Evolutionary conservation across 164 flowering plant genomes (phyloP), one percentile per base, ranked within the genome.

Genomic region (Nelumbo lutea): DNA sequence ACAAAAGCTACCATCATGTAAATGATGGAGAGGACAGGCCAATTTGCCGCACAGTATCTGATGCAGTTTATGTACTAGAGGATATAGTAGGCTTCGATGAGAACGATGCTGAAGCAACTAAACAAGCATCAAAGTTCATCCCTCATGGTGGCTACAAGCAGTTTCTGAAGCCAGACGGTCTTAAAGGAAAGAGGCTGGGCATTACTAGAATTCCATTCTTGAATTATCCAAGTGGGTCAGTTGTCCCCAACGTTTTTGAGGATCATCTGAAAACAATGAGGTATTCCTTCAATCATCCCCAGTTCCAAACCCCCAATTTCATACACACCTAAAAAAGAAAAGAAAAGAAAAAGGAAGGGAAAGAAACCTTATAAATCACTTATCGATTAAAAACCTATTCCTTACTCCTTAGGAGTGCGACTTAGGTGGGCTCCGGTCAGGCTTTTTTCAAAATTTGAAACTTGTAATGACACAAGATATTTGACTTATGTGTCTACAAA

Each of bases 61-160:
- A 87, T 76, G 88, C 89, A 1, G 87, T 78, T 61, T 69, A 75
- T 70, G 85, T 84, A 14, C 85, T 87, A 1, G 88, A 87, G 60
- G 83, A 75, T 48, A 84, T 87, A 50, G 86, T 70, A 9, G 89
- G 89, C 7, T 71, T 64, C 50, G 91, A 87, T 70, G 44, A 59
- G 2, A 59, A 70, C 0, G 91, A 87, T 10, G 13, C 3, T 56
- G 61, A 65, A 44, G 86, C 84, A 39, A 87, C 91, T 0, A 66
- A 2, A 27, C 64, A 66, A 53, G 81, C 83, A 11, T 44, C 79
- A 2, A 76, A 78, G 15, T 79, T 48, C 70, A 84, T 87, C 6
- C 89, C 91, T 5, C 7, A 15, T 9, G 87, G 86, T 64, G 89
- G 91, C 27, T 87, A 87, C 58, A 58, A 43, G 8, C 84, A 81